Evolutionary conservation across 176 grass and related monocot species (phyloP), one percentile per base, ranked within the genome.

Genomic region (Themeda triandra): DNA sequence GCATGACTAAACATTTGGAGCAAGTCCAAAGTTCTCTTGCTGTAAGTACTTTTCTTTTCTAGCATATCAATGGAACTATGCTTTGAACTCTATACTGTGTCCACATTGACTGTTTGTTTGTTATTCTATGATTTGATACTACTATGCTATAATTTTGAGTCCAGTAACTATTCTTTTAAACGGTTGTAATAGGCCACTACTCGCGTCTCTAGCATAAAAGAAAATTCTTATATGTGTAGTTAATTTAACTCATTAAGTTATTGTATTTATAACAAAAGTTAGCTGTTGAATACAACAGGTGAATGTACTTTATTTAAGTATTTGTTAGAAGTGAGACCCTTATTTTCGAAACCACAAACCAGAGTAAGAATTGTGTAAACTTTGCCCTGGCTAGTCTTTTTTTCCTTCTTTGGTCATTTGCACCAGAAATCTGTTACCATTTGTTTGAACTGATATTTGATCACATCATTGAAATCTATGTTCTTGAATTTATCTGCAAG

Each of bases 1-100:
- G 70, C 83, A 95, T 99, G 96, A 99, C 93, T 82, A 96, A 94
- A 70, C 91, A 94, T 84, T 82, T 99, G 49, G 93, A 99, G 31
- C 91, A 95, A 92, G 93, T 99, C 28, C 92, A 92, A 73, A 81
- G 29, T 88, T 92, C 93, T 77, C 91, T 99, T 76, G 93, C 91
- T 63, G 93, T 95, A 85, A 95, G 92, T 95, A 25, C 46, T 71
- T 68, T 65, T 19, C 77, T 65, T 11, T 40, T 63, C 67, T 74
- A 79, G 23, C 15, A 17, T 69, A 36, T 41, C 25, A 24, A 9
- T 75, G 32, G 41, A 80, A 29, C 60, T 28, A 28, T 10, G 39
- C n/a, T 10, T 23, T 32, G 41, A 40, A 73, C 59, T 63, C 10
- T 0, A 28, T 28, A 65, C 8, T 77, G 53, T 39, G 67, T 64